Base-by-base conservation (phyloP, 495 filamentous ascomycete genomes). In the Daldinia loculata region DNA sequence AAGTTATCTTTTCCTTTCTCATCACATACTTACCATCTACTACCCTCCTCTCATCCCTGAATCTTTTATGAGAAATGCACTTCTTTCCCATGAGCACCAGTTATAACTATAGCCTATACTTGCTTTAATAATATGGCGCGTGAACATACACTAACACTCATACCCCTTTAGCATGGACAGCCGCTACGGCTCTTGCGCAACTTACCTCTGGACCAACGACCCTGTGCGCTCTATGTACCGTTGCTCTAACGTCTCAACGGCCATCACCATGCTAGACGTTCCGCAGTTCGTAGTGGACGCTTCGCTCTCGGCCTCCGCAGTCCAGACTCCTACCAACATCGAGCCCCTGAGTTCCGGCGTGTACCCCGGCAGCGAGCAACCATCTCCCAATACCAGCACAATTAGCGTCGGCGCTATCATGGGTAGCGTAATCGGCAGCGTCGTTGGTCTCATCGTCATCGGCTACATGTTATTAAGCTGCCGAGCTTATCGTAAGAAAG, bases 171-270 rank as follows among this genome's bases (percentile, higher is more conserved):
- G 64, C 11, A 68, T 38, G 12, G 30, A 69, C 9, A 63, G 67
- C 0, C 19, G 39, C 0, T 72, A 61, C 29, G 67, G 60, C 39
- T 71, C 71, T 15, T 84, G 80, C 63, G 74, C 75, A 0, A 82
- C 79, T 0, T 80, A 79, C 53, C 32, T 80, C 24, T 82, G 81
- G 80, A 67, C 76, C 0, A 78, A 73, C 55, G 3, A 65, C 0
- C 72, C 77, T 0, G 48, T 22, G 4, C 73, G 70, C 24, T 79
- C 72, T 56, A 82, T 82, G 80, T 80, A 76, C 58, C 64, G 74
- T 17, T 84, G 81, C 66, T 74, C 74, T 32, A 58, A 43, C 15
- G 27, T 36, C 2, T 55, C 74, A 0, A 57, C 69, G 0, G 32
- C 77, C 11, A 15, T 81, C 22, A 67, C 72, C 6, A 72, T 83